These are phyloP conservation scores for Lasiosphaeria ovina DNA, from an alignment of 495 filamentous ascomycete species.

Conservation along the genomic window DNA sequence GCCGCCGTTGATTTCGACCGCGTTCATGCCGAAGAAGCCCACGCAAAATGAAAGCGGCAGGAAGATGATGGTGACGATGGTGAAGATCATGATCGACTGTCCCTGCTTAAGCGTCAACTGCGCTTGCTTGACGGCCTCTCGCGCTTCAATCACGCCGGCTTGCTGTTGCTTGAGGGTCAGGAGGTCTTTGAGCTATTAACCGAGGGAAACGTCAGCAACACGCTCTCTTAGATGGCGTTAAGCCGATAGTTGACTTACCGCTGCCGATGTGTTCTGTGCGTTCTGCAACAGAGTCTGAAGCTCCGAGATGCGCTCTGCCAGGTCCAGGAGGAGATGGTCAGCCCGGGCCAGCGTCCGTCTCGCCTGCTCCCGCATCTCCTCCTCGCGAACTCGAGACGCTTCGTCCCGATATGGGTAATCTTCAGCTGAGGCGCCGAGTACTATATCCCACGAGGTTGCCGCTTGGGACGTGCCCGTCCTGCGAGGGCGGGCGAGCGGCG, in stretches of 20 bases:
- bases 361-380: slow-evolving; percentile 13
- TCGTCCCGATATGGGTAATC: not conserved
- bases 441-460: slow-evolving; percentile 13
- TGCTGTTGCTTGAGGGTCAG: slow-evolving; percentile 64
- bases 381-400: not conserved
- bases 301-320: slow-evolving; percentile 23
- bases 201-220: not conserved
- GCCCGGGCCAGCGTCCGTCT: slow-evolving; percentile 19
- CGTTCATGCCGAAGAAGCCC: slow-evolving; percentile 43
- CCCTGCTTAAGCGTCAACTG: slow-evolving; percentile 59
- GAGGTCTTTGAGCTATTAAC: slow-evolving; percentile 41
- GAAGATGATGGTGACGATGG: slow-evolving; percentile 60
- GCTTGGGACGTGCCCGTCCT: not conserved
- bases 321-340: slow-evolving; percentile 22
- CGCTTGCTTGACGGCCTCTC: slow-evolving; percentile 55
- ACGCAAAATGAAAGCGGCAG: slow-evolving; percentile 39
- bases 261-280: slow-evolving; percentile 24
- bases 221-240: not conserved
- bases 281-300: slow-evolving; percentile 24
- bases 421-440: not conserved
- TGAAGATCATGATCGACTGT: slow-evolving; percentile 63
- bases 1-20: slow-evolving; percentile 26
- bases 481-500: slow-evolving; percentile 2
- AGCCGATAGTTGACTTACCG: slow-evolving; percentile 10
- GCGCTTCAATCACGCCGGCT: slow-evolving; percentile 59